Evolutionary conservation across 164 flowering plant species (phyloP).

Genomic region (Kingdonia uniflora): DNA sequence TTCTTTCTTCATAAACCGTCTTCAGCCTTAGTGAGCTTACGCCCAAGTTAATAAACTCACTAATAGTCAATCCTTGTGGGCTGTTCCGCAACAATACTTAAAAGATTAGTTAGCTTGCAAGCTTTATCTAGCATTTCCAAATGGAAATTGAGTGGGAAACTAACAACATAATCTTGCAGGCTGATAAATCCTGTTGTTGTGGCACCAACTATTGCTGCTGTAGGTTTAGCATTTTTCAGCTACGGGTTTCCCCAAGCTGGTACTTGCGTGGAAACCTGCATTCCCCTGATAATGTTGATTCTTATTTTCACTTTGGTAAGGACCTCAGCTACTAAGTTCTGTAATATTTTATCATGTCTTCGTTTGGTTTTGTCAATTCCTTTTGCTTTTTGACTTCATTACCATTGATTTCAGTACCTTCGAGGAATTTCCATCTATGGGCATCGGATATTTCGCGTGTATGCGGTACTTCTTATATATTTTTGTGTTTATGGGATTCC

Average conservation of each 20-base stretch:
- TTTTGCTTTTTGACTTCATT: neutral
- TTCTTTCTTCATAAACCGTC: no score
- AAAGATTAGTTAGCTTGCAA: no score
- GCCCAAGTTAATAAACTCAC: no score
- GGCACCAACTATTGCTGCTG: conserved; percentile 88
- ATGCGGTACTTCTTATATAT: conserved; percentile 45
- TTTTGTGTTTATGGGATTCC: no score
- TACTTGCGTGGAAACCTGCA: conserved; percentile 73
- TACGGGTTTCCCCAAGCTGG: conserved; percentile 95
- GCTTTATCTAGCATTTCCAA: neutral
- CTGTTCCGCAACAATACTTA: no score
- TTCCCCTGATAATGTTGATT: conserved; percentile 62
- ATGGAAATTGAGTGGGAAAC: neutral
- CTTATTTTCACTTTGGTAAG: conserved; percentile 78
- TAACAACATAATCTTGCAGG: conserved; percentile 29
- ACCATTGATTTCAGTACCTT: conserved; percentile 50
- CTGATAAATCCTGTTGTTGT: conserved; percentile 85
- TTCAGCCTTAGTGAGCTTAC: no score
- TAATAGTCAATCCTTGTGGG: no score
- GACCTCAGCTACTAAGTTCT: neutral
- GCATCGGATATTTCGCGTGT: conserved; percentile 58
- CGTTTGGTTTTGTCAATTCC: neutral
- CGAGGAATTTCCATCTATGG: conserved; percentile 74
- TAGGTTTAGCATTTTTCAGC: conserved; percentile 89
- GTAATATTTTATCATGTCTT: neutral